A percentile compares a stretch with the other conserved stretches of the same genome.
Conservation (phyloP, 352 stramenopile species). For the Globisporangium viniferum region DNA sequence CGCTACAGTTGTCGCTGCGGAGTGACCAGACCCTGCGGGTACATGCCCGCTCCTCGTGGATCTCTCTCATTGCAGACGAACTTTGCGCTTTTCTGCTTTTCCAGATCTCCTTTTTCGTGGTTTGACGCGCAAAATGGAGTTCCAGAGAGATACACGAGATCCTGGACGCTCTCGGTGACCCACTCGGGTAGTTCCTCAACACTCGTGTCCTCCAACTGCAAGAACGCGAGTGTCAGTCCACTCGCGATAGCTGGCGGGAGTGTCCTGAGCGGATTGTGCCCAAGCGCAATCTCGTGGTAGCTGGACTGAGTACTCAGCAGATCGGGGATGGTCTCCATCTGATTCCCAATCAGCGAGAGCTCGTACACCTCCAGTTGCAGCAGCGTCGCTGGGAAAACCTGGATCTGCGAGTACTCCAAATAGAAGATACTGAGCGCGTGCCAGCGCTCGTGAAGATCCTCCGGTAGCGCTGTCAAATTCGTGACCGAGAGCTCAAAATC, state of each 20-base stretch:
- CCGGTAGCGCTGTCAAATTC: constrained; percentile 21
- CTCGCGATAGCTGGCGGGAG: constrained; percentile 13
- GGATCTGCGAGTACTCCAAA: constrained; percentile 20
- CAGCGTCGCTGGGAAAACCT: not conserved
- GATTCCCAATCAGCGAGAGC: constrained; percentile 16
- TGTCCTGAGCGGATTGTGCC: constrained; percentile 20
- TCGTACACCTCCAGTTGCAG: constrained; percentile 11
- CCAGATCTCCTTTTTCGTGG: not conserved
- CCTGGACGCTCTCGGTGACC: constrained; percentile 7
- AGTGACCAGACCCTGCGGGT: constrained; percentile 4
- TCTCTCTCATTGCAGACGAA: constrained; percentile 9
- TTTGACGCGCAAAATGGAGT: not conserved
- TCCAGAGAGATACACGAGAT: constrained; percentile 1
- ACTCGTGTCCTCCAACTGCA: constrained; percentile 19
- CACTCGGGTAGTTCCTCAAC: constrained; percentile 16
- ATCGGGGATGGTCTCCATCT: constrained; percentile 7
- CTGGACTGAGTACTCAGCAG: constrained; percentile 2
- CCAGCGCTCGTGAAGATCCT: constrained; percentile 19
- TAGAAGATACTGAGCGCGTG: constrained; percentile 21
- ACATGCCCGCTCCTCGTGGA: constrained; percentile 7
- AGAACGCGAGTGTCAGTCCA: constrained; percentile 14
- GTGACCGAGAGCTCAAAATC: constrained; percentile 28
- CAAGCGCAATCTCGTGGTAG: constrained; percentile 26
- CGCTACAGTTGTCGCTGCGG: not conserved
- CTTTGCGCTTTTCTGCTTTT: not conserved